Base-by-base conservation (phyloP, 768 basidiomycete genomes). In the Chalciporus chontae region DNA sequence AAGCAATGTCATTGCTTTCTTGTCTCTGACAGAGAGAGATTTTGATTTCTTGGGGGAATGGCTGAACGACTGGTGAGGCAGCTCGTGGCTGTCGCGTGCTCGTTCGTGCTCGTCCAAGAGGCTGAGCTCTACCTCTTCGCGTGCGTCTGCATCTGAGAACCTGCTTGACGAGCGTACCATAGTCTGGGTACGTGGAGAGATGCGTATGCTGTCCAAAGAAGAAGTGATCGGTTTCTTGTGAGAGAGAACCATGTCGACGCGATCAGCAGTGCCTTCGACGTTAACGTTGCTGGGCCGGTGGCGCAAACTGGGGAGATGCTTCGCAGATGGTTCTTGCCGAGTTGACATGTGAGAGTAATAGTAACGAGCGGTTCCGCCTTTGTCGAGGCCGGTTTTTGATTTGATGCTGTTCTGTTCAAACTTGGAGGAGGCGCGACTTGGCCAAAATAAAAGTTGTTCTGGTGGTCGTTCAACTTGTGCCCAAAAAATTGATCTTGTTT, bases 1-100 rank as follows among this genome's bases (percentile, higher is more conserved):
- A 29, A 97, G 73, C 46, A 98, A 71, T 4, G 80, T 80, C 77
- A 98, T 91, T 43, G 85, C 89, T 59, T 80, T 76, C 68, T 87
- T 88, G 70, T 98, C 94, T 65, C 83, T 85, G 26, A 74, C 58
- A 32, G 85, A 85, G 56, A 90, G 76, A 21, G 77, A 62, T 63
- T 79, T 85, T 40, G 62, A 55, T 47, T 69, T 69, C 23, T 64
- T 62, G 40, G 66, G 61, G 26, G 60, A 61, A 37, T 63, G 55
- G 15, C 63, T 69, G 45, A 73, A 73, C 39, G 62, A 58, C 15
- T 36, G 34, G 34, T n/a, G 34, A 36, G n/a, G n/a, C 18, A 57
- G 63, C 13, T 56, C 63, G 29, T 74, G 6, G 15, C 34, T 68
- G 39, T 73, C 72, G 48, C 73, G 67, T 17, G 67, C 63, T 41